phyloP scores from a whole-genome alignment of 2,329 filamentous ascomycete species.

The Blastomyces parvus region DNA sequence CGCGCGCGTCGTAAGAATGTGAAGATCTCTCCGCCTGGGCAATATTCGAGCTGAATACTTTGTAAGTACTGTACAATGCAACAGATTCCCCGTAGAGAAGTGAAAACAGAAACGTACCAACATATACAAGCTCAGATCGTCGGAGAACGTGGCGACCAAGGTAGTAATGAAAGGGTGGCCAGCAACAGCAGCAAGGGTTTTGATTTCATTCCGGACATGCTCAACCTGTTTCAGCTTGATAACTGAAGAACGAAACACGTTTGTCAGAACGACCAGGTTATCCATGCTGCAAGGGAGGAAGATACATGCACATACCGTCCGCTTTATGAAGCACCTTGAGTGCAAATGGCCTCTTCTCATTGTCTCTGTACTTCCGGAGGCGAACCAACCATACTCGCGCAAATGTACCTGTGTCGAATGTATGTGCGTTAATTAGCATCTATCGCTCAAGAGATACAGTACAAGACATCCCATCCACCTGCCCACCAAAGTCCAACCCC shows the following conservation, averaged over 20 bases:
- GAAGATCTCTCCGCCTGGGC: conserved; percentile 58
- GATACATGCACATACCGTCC: conserved; percentile 31
- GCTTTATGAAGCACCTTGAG: conserved; percentile 43
- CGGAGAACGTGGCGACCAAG: conserved; percentile 55
- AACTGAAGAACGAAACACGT: conserved; percentile 25
- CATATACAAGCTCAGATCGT: conserved; percentile 50
- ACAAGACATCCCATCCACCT: background rate
- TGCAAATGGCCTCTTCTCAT: conserved; percentile 36
- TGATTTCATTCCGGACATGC: conserved; percentile 58
- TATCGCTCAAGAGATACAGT: background rate
- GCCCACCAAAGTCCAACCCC: background rate
- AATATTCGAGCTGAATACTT: conserved; percentile 49
- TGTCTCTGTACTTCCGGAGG: conserved; percentile 30
- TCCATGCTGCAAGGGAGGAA: conserved; percentile 9
- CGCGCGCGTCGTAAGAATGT: conserved; percentile 53
- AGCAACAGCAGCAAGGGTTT: conserved; percentile 51
- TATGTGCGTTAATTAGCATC: background rate
- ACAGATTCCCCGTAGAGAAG: too few relatives aligned
- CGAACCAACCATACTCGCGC: conserved; percentile 43
- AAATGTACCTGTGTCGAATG: conserved; percentile 37
- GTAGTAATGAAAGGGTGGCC: conserved; percentile 59
- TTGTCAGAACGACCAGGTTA: conserved; percentile 7
- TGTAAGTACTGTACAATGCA: conserved; percentile 16
- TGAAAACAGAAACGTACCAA: conserved; percentile 30
- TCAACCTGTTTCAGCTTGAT: conserved; percentile 58